Base-by-base conservation (phyloP, 306 rosid genomes). In the Fragaria nilgerrensis region DNA sequence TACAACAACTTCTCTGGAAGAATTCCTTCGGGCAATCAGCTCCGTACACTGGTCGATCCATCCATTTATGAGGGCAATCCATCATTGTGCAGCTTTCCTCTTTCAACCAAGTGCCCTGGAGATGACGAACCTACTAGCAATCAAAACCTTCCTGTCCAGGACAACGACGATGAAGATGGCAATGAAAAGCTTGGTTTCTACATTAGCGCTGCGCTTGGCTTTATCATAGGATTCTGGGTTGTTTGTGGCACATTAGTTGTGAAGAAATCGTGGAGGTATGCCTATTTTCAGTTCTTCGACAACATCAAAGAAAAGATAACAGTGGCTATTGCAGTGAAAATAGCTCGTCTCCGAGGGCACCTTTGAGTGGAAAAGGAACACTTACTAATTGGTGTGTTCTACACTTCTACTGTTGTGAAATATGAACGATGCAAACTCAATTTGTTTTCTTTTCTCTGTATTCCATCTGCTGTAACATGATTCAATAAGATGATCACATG, bases 1-100 rank as follows among this genome's bases (percentile, higher is more conserved):
- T 41, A 37, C 13, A 72, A 79, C 74, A 79, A 73, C 23, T 52
- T 79, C 48, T 9, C 61, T 14, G 74, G 78, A 4, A 56, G 61
- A 65, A 64, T 79, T 27, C 29, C 29, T 27, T 27, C 29, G 29
- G 29, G 29, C 29, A 27, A 27, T 27, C 29, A 27, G 29, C 29
- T 27, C 29, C 29, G 29, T 1, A 27, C 29, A 27, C 29, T 27
- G 29, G 29, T 27, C 29, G 29, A 27, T 27, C 29, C 29, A 27
- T 27, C 29, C 29, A 27, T 27, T 27, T 27, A 27, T 27, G 29
- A 27, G 29, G 29, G 29, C 29, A 27, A 27, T 1, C 29, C 29
- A 27, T 27, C 29, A 27, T 27, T 27, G 29, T 71, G 75, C 19
- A 63, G 63, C 9, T 36, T 19, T 71, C 56, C 53, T 25, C 77